These are phyloP conservation scores for Rhododendron mucronatum DNA, from an alignment of 148 eudicot species.

Conservation along the genomic window DNA sequence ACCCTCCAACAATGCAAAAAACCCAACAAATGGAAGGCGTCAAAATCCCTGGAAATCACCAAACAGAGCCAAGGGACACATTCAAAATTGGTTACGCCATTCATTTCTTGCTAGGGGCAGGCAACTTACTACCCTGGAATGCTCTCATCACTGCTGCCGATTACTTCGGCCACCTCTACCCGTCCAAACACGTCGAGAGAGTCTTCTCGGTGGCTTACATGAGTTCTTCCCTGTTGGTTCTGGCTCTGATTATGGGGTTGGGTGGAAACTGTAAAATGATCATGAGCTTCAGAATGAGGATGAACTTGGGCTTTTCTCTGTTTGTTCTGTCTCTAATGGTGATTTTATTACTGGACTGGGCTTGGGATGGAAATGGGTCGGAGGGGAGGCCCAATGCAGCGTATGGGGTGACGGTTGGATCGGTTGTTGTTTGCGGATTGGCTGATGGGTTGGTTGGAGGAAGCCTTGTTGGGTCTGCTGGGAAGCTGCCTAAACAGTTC, in stretches of 20 bases:
- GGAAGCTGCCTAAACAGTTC: slow-evolving; percentile 71
- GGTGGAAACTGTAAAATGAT: slow-evolving; percentile 12
- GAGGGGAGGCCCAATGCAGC: slow-evolving; percentile 21
- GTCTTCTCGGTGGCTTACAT: slow-evolving; percentile 81
- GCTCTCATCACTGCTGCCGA: slow-evolving; percentile 83
- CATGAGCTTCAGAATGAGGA: slow-evolving; percentile 23
- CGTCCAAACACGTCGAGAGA: slow-evolving; percentile 53
- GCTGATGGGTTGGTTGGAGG: slow-evolving; percentile 86
- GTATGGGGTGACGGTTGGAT: slow-evolving; percentile 38
- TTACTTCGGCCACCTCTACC: slow-evolving; percentile 63
- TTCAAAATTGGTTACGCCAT: slow-evolving; percentile 58
- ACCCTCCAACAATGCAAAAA: slow-evolving; percentile 8
- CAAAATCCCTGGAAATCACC: slow-evolving; percentile 23
- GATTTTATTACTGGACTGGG: slow-evolving; percentile 57
- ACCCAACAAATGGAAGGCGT: slow-evolving; percentile 31
- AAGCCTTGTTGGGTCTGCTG: slow-evolving; percentile 74
- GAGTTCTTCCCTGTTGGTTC: slow-evolving; percentile 57
- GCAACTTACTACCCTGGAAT: slow-evolving; percentile 94
- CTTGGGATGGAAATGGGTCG: slow-evolving; percentile 13
- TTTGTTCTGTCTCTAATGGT: slow-evolving; percentile 50
- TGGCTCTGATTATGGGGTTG: slow-evolving; percentile 40
- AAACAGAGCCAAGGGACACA: slow-evolving; percentile 44
- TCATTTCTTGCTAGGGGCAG: slow-evolving; percentile 83
- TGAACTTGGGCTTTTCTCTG: slow-evolving; percentile 67
- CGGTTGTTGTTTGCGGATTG: slow-evolving; percentile 63